phyloP scores from a whole-genome alignment of 192 early-diverging fungal species.

The Geranomyces michiganensis region DNA sequence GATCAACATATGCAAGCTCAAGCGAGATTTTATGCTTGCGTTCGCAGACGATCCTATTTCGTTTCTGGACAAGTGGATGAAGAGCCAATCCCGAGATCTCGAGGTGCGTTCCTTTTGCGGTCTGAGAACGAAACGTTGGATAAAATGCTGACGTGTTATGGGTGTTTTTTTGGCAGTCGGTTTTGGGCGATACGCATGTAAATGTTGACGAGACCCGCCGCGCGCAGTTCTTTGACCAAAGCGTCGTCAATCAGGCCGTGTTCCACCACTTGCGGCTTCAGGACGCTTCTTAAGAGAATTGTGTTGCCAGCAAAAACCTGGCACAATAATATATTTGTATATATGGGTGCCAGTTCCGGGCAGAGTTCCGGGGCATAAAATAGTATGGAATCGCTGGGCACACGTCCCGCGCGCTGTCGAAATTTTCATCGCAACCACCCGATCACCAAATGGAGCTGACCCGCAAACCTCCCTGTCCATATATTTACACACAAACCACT shows the following conservation, averaged over 20 bases:
- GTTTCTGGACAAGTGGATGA: conserved; percentile 92
- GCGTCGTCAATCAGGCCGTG: conserved; percentile 85
- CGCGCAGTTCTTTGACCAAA: conserved; percentile 73
- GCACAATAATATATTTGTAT: too few relatives aligned
- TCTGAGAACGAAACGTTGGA: not conserved
- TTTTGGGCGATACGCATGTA: conserved; percentile 74
- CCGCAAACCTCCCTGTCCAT: too few relatives aligned
- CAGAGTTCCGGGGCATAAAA: too few relatives aligned
- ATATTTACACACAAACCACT: too few relatives aligned
- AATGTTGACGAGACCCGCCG: conserved; percentile 75
- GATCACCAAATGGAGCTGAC: too few relatives aligned
- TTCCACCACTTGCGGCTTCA: conserved; percentile 77
- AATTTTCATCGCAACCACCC: too few relatives aligned
- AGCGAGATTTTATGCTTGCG: conserved; percentile 89
- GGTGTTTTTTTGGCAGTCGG: conserved; percentile 45
- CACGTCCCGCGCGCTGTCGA: too few relatives aligned
- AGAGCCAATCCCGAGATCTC: conserved; percentile 89
- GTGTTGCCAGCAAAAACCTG: too few relatives aligned
- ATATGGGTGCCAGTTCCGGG: too few relatives aligned
- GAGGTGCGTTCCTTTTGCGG: conserved; percentile 59
- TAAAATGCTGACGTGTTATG: not conserved
- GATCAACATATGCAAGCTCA: conserved; percentile 86
- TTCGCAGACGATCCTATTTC: conserved; percentile 85
- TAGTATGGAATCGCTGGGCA: too few relatives aligned
- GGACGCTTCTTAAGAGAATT: conserved; percentile 8